A percentile compares a stretch with the other conserved stretches of the same genome.
These are phyloP conservation scores for Quercus tomentella DNA, from an alignment of 331 rosid species.

Conservation along the genomic window DNA sequence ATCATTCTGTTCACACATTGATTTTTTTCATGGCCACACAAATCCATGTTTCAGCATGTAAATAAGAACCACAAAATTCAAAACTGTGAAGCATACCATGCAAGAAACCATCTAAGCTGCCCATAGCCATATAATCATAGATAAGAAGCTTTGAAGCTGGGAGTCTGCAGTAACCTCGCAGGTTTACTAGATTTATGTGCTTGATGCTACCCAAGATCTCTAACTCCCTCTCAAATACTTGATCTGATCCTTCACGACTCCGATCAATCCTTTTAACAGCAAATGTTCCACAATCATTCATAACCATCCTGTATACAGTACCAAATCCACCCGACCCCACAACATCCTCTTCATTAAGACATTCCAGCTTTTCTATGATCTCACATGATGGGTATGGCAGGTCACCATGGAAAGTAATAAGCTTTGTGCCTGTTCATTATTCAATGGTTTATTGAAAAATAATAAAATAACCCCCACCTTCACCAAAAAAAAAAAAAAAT, in stretches of 20 bases:
- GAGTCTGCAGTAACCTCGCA: constrained; percentile 92
- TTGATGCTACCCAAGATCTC: constrained; percentile 91
- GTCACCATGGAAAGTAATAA: constrained; percentile 94
- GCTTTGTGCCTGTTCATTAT: constrained; percentile 66
- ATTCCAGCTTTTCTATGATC: constrained; percentile 83
- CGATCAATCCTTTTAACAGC: constrained; percentile 90
- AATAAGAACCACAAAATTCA: background rate
- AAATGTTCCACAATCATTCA: constrained; percentile 84
- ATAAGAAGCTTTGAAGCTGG: constrained; percentile 88
- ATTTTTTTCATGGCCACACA: background rate
- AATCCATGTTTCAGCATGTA: background rate
- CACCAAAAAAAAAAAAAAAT: background rate
- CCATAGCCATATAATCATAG: constrained; percentile 69
- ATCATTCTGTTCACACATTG: background rate
- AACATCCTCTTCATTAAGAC: constrained; percentile 69
- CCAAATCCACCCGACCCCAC: constrained; percentile 96
- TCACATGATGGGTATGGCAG: constrained; percentile 80
- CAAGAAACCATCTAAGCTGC: constrained; percentile 86
- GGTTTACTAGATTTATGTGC: constrained; percentile 82
- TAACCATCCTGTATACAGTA: constrained; percentile 89
- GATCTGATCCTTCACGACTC: constrained; percentile 72
- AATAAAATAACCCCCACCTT: too few species aligned
- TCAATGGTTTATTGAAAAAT: background rate
- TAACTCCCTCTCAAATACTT: constrained; percentile 83
- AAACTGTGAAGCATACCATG: constrained; percentile 53